Base-by-base conservation (phyloP, 2,329 filamentous ascomycete species). In the Raffaelea albimanens region DNA sequence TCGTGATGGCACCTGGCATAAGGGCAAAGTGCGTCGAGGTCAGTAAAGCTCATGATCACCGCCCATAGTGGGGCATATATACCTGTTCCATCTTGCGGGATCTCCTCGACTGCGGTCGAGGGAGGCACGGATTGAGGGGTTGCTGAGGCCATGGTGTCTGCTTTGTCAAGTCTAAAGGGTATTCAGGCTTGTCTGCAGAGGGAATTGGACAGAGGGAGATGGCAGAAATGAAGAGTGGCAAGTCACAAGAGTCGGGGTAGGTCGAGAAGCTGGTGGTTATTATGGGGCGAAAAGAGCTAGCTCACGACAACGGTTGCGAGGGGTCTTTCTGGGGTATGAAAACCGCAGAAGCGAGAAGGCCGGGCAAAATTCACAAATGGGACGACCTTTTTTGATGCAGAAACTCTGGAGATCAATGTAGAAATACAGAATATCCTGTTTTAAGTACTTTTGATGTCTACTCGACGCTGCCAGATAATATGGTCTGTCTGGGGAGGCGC, bases 1-100 rank as follows among this genome's bases (percentile, higher is more conserved):
- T 75, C 63, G 86, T 71, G 55, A 94, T 67, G 45, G 96, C 89
- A 57, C 91, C 93, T 95, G 22, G 13, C 20, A 41, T 36, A 5
- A n/a, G 25, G 14, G 13, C 43, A 33, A 16, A 19, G 34, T 18
- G 13, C 4, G 1, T 13, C 1, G n/a, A 2, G 10, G 46, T 36
- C 25, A 48, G 34, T 13, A 14, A 21, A 48, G 34, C 39, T 46
- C 47, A 29, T 43, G 48, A 47, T 44, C 22, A 3, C 4, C 5
- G 19, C 11, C 18, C 20, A 10, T 13, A 20, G 49, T 18, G 31
- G 33, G 39, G 46, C 41, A 44, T 25, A 31, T 40, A 47, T 33
- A 51, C 52, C 51, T 42, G 52, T 54, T 42, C 53, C 53, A 45
- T 54, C 53, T 34, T 47, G 38, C 21, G 52, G 52, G 10, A 54